Base-by-base conservation (phyloP, 1,284 basidiomycete genomes). In the Phlebopus sp. region DNA sequence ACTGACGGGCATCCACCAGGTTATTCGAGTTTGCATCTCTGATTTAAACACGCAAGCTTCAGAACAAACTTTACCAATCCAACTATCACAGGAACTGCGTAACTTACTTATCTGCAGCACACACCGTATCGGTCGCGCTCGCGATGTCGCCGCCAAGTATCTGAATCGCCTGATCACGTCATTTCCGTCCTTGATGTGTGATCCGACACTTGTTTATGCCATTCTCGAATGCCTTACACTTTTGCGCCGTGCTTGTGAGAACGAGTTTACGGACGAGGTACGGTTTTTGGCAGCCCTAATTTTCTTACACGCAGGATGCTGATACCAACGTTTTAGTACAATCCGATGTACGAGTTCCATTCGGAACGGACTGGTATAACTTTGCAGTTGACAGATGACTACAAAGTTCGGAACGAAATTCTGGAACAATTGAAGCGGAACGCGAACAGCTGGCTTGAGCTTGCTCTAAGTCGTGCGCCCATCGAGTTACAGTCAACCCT, bases 121-220 rank as follows among this genome's bases (percentile, higher is more conserved):
- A 5, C 92, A 97, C 66, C 81, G 92, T 13, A 82, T 92, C 47
- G 72, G 79, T 30, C 88, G 88, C 63, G 90, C 90, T 45, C 81
- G 96, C 35, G 84, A 89, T 32, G 77, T 92, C 18, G 91, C 96
- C 1, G 79, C 86, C 45, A 84, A 80, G 64, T 97, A 91, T 62
- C 76, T 97, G 21, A 84, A 94, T 67, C 81, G 85, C 34, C 74
- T 99, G 38, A 83, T 98, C 55, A 86, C 84, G n/a, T 91, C 90
- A 1, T 97, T 97, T 69, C 95, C 97, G 0, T 93, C 92, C 7
- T 72, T 99, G 51, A 87, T 98, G 78, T 98, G 95, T 68, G 89
- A 96, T 63, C 80, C 86, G 10, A 79, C 86, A 11, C 78, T 98
- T 30, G 90, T 99, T 5, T 91, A 87, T 56, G 83, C 90, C 23